Base-by-base conservation (phyloP, 352 stramenopile species). In the Globisporangium perplexum region DNA sequence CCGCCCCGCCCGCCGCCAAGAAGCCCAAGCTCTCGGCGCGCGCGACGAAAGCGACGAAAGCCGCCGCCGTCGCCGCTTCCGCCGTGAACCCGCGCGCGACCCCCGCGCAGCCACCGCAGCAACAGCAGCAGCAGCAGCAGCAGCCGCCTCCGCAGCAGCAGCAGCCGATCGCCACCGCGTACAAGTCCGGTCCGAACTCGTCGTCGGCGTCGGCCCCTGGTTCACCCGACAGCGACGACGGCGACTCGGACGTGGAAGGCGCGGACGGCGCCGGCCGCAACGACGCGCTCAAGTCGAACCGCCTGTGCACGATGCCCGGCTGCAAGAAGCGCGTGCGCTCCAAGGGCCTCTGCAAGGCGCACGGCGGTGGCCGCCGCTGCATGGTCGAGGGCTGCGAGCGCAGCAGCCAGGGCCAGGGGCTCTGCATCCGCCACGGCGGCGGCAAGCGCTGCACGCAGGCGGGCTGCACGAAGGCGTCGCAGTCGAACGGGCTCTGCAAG, bases 401-500 rank as follows among this genome's bases (percentile, higher is more conserved):
- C 48, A 87, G 76, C 60, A 86, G 72, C 51, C 84, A 95, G 55
- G 82, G 84, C 48, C 80, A 93, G 59, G 83, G 83, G 0, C 63
- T 90, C 0, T 95, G 84, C 62, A 90, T 90, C 51, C 82, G 83
- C 50, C 84, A 95, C 60, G 82, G 84, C 26, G 84, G 84, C 26
- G 84, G 84, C 62, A 88, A 90, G 60, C 76, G 83, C 33, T 93
- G 81, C 67, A 88, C 76, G 28, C 71, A 91, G 55, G 43, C 68
- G 1, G 85, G 83, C 11, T 96, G 86, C 61, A 90, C 80, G 48
- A 91, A 92, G 64, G 75, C 77, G 2, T 86, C 76, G 10, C 81
- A 92, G 69, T 90, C 76, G 24, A 92, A 94, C 38, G 83, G 83
- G 3, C 76, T 93, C 4, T 96, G 86, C 70, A 93, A 93, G 52